These are phyloP conservation scores for Avena insularis DNA, from an alignment of 176 grass and related monocot genomes.

Conservation along the genomic window DNA sequence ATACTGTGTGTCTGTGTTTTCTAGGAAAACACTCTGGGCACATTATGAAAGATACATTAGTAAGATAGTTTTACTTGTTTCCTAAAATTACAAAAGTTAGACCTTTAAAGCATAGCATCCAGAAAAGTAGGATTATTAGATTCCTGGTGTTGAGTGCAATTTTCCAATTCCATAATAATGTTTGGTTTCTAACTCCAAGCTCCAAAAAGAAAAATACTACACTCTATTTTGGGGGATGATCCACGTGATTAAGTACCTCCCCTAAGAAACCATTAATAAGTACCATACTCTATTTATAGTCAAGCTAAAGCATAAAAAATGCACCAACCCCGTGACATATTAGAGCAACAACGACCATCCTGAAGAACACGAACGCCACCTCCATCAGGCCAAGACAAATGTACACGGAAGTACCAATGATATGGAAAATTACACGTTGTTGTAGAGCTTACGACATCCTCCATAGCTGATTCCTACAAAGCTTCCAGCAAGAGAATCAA, in stretches of 20 bases:
- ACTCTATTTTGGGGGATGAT: not conserved
- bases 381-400: not conserved
- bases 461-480: too few relatives aligned
- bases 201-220: not conserved
- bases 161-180: not conserved
- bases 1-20: constrained; percentile 55
- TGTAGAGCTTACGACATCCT: too few relatives aligned
- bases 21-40: constrained; percentile 52
- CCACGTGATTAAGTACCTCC: not conserved
- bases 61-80: constrained; percentile 6
- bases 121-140: not conserved
- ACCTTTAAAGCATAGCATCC: not conserved
- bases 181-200: constrained; percentile 9
- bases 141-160: not conserved
- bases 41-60: too few relatives aligned
- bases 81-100: not conserved
- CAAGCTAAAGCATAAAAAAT: not conserved
- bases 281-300: constrained; percentile 17
- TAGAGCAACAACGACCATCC: not conserved
- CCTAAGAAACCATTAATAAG: constrained; percentile 11
- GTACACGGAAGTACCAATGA: too few relatives aligned
- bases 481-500: too few relatives aligned
- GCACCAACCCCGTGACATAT: not conserved
- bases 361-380: not conserved
- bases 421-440: too few relatives aligned